Percentiles rank a stretch among this genome's conserved stretches.
phyloP scores from a whole-genome alignment of 2,329 filamentous ascomycete species.

The Beauveria sp. region DNA sequence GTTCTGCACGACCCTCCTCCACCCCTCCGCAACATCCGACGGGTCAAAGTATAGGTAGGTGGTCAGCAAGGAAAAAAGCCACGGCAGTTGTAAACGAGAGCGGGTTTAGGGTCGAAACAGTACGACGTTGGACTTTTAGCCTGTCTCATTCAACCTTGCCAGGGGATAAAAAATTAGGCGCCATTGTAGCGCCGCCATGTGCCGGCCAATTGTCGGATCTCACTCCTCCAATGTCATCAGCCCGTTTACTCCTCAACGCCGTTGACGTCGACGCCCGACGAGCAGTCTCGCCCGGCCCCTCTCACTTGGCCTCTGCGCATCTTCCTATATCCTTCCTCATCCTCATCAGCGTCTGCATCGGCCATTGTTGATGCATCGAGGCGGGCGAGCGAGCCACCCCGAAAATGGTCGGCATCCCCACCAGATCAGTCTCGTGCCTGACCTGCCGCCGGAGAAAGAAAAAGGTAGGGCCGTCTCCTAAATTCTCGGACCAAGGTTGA shows the following conservation, averaged over 20 bases:
- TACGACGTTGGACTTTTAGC: background rate
- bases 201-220: background rate
- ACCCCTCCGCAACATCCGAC: background rate
- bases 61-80: constrained; percentile 2
- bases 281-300: background rate
- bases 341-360: background rate
- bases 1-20: background rate
- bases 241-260: background rate
- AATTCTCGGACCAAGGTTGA: background rate
- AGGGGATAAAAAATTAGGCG: background rate
- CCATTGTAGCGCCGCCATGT: background rate
- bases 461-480: background rate
- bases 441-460: constrained; percentile 12
- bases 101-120: background rate
- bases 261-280: background rate
- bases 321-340: background rate
- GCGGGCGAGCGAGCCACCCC: background rate
- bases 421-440: constrained; percentile 12
- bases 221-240: constrained; percentile 1
- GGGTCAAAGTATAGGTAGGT: background rate
- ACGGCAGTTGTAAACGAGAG: constrained; percentile 6
- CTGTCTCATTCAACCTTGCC: background rate
- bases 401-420: constrained; percentile 12
- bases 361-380: constrained; percentile 2
- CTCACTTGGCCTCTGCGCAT: background rate